A percentile compares a stretch with the other conserved stretches of the same genome.
Conservation (phyloP, 345 rosid genomes). For the Pseudoturritis turrita region DNA sequence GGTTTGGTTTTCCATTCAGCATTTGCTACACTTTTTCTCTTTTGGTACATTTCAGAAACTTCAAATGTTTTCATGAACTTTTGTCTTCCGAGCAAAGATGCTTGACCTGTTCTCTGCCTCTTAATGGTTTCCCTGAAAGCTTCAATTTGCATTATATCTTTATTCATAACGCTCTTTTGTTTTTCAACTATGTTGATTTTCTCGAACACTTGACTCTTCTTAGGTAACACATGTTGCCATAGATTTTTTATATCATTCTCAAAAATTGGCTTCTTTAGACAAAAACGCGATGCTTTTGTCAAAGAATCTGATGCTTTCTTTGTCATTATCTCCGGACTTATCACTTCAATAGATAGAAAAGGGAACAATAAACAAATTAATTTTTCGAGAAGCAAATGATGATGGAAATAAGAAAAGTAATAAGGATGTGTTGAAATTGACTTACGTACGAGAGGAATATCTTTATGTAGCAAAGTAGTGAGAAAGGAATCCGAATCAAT, state of each 20-base stretch:
- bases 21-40: not conserved
- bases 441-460: constrained; percentile 38
- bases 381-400: not conserved
- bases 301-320: constrained; percentile 15
- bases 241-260: constrained; percentile 36
- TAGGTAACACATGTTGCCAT: constrained; percentile 36
- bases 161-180: not conserved
- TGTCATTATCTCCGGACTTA: constrained; percentile 12
- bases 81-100: not conserved
- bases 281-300: constrained; percentile 29
- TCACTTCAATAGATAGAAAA: constrained; percentile 31
- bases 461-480: not conserved
- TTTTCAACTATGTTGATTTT: not conserved
- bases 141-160: not conserved
- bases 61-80: not conserved
- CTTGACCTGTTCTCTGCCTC: not conserved
- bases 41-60: not conserved
- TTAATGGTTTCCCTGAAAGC: not conserved
- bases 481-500: constrained; percentile 27
- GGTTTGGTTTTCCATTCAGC: not conserved
- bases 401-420: not conserved
- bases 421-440: not conserved
- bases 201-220: not conserved
- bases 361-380: not conserved
- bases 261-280: constrained; percentile 33